Percentiles rank a stretch among this genome's conserved stretches.
These are phyloP conservation scores for Russula ochroleuca DNA, from an alignment of 768 basidiomycete species.

Conservation along the genomic window DNA sequence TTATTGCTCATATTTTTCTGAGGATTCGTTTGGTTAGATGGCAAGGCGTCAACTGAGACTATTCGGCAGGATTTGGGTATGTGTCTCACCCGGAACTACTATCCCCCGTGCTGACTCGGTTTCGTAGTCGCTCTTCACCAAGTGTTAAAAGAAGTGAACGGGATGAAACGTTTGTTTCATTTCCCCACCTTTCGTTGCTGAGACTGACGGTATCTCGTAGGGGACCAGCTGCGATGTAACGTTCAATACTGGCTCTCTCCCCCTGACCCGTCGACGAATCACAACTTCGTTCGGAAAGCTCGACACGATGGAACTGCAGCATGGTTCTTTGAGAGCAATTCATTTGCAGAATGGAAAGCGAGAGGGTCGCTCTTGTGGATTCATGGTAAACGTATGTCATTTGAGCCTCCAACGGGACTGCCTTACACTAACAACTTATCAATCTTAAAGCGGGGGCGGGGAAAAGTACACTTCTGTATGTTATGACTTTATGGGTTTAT, in stretches of 20 bases:
- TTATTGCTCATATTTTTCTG: neutral
- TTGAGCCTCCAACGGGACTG: rapidly evolving
- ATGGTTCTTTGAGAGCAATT: neutral
- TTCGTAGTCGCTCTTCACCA: neutral
- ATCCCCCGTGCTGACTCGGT: neutral
- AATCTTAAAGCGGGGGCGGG: neutral
- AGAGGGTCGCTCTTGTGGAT: neutral
- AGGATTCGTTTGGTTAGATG: neutral
- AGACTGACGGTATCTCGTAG: neutral
- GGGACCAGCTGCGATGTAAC: neutral
- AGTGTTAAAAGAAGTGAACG: neutral
- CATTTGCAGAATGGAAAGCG: neutral
- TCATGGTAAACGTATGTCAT: slow-evolving; percentile 6
- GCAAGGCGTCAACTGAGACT: neutral
- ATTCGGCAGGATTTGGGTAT: neutral
- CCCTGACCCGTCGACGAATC: neutral
- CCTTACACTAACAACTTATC: neutral
- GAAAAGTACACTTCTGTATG: slow-evolving; percentile 13
- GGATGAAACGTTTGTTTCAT: neutral
- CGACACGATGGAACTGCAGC: neutral
- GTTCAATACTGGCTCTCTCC: neutral
- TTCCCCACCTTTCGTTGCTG: neutral
- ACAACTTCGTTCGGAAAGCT: neutral
- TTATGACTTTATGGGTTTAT: neutral
- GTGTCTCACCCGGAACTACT: neutral